Evolutionary conservation across 495 filamentous ascomycete genomes (phyloP), one percentile per base, ranked within the genome.

Genomic region (Penicilliopsis zonata): DNA sequence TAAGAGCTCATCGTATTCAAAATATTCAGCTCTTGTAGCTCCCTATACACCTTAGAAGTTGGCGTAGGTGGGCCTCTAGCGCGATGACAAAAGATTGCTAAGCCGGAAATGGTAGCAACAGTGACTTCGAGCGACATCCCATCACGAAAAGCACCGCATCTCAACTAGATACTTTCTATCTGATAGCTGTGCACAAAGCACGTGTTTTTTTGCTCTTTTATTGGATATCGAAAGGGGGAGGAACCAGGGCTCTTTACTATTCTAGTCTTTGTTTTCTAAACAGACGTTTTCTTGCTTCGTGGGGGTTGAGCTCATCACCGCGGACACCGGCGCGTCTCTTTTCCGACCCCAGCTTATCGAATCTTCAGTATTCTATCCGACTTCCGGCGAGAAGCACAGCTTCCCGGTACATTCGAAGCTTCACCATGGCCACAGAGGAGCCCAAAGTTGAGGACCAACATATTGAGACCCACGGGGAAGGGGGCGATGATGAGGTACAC

Each of bases 401-500:
- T n/a, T n/a, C n/a, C n/a, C n/a, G n/a, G n/a, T n/a, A n/a, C n/a
- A n/a, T n/a, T n/a, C n/a, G n/a, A n/a, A n/a, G n/a, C n/a, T 31
- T 28, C 41, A 51, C 25, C 10, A 55, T 63, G 59, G 36, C 57
- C 38, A 46, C 59, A 15, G 62, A 66, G 44, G 52, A 49, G 26
- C 31, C 48, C 17, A 50, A 64, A 37, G 32, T 66, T 10, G 53
- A 56, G 38, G 52, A 55, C 22, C 55, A 61, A 52, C 57, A 46
- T 39, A 21, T 61, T 32, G 52, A 57, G 18, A 31, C 48, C 19
- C 55, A 59, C 27, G 46, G 58, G 31, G 59, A 58, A 33, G 61
- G 58, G 3, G 52, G 42, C 28, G 59, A 66, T 33, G 62, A 66
- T 37, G 62, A 66, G 55, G 62, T 66, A 55, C 14, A n/a, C n/a